phyloP scores from a whole-genome alignment of 139 green algal species.

The Haematococcus sp. region DNA sequence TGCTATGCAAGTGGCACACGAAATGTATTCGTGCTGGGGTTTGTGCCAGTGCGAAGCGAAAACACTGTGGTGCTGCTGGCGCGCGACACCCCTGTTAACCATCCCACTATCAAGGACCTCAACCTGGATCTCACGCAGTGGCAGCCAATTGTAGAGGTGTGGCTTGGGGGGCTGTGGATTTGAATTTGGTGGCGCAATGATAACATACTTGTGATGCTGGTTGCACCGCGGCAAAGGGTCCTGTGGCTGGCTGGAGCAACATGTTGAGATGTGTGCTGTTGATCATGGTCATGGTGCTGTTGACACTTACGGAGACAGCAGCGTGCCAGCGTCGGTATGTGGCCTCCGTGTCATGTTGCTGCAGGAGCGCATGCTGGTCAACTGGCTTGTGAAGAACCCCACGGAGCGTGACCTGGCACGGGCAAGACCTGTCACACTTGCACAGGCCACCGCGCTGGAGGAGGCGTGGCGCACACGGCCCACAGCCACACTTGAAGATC shows the following conservation, averaged over 20 bases:
- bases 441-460: slow-evolving; percentile 59
- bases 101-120: slow-evolving; percentile 67
- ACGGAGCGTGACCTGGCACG: slow-evolving; percentile 67
- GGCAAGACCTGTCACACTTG: slow-evolving; percentile 66
- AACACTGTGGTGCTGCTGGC: slow-evolving; percentile 92
- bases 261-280: no score
- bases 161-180: no score
- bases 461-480: slow-evolving; percentile 81
- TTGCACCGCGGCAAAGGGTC: no score
- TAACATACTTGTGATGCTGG: no score
- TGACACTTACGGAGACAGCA: no score
- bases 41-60: slow-evolving; percentile 85
- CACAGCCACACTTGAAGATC: slow-evolving; percentile 71
- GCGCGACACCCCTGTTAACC: slow-evolving; percentile 72
- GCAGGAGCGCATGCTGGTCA: slow-evolving; percentile 30
- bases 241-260: no score
- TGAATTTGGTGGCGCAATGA: no score
- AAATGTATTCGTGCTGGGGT: slow-evolving; percentile 97
- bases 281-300: no score
- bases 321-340: no score
- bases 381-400: slow-evolving; percentile 89
- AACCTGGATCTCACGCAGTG: slow-evolving; percentile 72
- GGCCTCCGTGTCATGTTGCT: no score
- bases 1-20: slow-evolving; percentile 89
- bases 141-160: slow-evolving; percentile 92